These are phyloP conservation scores for Ajuga reptans DNA, from an alignment of 305 asterid species.

Conservation along the genomic window DNA sequence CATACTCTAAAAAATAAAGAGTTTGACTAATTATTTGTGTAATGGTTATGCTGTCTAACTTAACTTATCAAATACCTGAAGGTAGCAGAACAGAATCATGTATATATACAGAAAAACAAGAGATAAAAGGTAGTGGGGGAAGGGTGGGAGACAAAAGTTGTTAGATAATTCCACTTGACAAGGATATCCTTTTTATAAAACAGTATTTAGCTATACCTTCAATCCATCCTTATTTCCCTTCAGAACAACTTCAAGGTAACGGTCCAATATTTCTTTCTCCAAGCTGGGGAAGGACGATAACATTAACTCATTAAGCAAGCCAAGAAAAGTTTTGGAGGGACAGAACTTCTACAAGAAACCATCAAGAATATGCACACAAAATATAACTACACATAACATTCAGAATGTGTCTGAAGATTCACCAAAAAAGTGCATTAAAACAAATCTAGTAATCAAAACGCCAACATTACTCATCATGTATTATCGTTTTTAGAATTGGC, in stretches of 20 bases:
- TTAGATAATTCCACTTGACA: not conserved
- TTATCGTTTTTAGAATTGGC: not conserved
- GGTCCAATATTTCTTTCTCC: conserved; percentile 95
- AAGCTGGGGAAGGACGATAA: conserved; percentile 39
- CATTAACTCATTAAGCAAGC: conserved; percentile 11
- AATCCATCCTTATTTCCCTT: conserved; percentile 93
- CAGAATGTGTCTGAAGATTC: not conserved
- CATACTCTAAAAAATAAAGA: not conserved
- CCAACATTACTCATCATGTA: not conserved
- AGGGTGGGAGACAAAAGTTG: not conserved
- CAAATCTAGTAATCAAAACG: not conserved
- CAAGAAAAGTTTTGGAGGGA: not conserved
- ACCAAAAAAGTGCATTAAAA: not conserved
- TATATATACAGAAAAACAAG: not conserved
- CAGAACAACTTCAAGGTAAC: conserved; percentile 85
- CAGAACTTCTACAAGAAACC: not conserved
- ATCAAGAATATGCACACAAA: not conserved
- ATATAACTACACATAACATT: not conserved
- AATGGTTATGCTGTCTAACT: not conserved
- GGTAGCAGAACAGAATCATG: not conserved
- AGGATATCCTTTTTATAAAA: not conserved
- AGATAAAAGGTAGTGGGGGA: not conserved
- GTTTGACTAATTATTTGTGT: too few species aligned
- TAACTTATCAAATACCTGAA: not conserved
- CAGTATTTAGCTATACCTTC: conserved; percentile 50